Base-by-base conservation (phyloP, 345 rosid genomes). In the Toxicodendron radicans region DNA sequence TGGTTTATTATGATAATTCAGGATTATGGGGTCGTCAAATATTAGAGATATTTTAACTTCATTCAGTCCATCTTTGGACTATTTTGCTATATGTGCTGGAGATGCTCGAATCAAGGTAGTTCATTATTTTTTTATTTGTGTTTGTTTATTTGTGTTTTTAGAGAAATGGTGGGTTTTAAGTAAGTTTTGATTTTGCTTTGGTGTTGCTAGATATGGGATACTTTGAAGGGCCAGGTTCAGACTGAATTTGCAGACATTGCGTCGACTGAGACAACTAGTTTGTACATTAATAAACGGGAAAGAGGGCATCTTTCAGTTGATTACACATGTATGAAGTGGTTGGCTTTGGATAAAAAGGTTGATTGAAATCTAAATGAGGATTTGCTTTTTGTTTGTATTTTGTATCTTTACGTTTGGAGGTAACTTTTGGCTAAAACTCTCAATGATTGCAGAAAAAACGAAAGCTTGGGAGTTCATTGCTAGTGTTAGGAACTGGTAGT, bases 31-130 rank as follows among this genome's bases (percentile, higher is more conserved):
- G 35, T 84, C 86, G 52, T 78, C 83, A 67, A 88, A 87, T 83
- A 86, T 90, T 64, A 89, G 88, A 78, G 97, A 88, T 78, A 76
- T 93, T 8, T 81, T 93, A 82, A 91, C 97, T 21, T 83, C 92
- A 45, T 91, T 88, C 70, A 93, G 98, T 69, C 98, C 97, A 24
- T 77, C 89, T 0, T 66, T 91, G 58, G 94, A 93, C 68, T 89
- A 91, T 76, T 87, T 93, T 9, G 98, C 98, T 41, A 78, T 93
- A 76, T 82, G 89, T 78, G 80, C 94, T 0, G 98, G 98, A 18
- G 97, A 91, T 83, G 98, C 97, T 71, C 85, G 98, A 75, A 86
- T 93, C 69, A 93, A 93, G 97, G 98, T 90, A 70, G 49, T 35
- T 66, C 30, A 35, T 38, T 27, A 23, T 21, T 2, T 18, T 21